phyloP scores from a whole-genome alignment of 179 eudicot genomes.

The Gypsophila paniculata region DNA sequence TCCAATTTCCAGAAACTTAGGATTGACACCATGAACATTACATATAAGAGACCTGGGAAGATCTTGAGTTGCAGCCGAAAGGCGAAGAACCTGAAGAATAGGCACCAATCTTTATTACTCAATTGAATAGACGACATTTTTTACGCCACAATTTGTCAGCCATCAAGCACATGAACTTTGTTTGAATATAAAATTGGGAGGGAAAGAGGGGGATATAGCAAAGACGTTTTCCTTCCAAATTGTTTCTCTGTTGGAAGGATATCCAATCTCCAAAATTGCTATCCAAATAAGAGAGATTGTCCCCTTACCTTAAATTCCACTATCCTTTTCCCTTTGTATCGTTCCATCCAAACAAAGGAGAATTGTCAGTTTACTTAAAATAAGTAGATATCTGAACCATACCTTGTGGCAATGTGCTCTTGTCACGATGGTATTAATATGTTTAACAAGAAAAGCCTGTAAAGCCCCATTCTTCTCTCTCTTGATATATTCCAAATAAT shows the following conservation, averaged over 20 bases:
- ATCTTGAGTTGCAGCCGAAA: slow-evolving; percentile 96
- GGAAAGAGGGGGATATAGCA: no score
- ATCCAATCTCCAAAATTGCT: no score
- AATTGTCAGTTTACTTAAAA: no score
- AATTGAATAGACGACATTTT: slow-evolving; percentile 14
- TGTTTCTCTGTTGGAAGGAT: no score
- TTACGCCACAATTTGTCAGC: no score
- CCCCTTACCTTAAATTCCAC: no score
- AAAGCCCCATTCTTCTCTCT: slow-evolving; percentile 94
- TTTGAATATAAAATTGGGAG: no score
- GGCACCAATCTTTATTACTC: slow-evolving; percentile 7
- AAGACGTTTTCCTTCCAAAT: no score
- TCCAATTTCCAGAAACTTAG: slow-evolving; percentile 80
- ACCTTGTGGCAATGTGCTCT: slow-evolving; percentile 95
- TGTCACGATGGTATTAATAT: slow-evolving; percentile 70
- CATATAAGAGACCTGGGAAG: slow-evolving; percentile 81
- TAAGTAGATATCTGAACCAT: background rate
- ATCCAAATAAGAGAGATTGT: no score
- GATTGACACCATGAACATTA: slow-evolving; percentile 97
- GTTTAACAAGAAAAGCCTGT: slow-evolving; percentile 90
- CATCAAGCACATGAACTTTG: background rate
- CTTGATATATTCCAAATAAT: slow-evolving; percentile 94
- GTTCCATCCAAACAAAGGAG: no score
- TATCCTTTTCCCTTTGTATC: no score
- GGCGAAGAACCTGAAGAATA: slow-evolving; percentile 74